Base-by-base conservation (phyloP, 1,139 yeast species). In the Nadsonia commutata region DNA sequence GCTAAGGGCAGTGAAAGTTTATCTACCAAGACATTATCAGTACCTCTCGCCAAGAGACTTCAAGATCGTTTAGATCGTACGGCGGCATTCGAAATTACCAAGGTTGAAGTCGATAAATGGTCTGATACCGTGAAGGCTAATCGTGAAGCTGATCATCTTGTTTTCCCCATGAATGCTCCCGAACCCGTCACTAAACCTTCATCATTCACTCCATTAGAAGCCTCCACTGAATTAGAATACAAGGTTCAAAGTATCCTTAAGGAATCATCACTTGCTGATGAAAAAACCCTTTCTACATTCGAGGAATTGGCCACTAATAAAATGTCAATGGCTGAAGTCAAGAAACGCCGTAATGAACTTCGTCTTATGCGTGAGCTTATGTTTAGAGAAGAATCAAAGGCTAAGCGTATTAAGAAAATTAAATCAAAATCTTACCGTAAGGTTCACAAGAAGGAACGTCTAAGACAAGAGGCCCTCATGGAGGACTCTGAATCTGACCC, bases 341-440 rank as follows among this genome's bases (percentile, higher is more conserved):
- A 69, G 48, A 76, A 78, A 57, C 74, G 94, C 51, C 80, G 94
- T 13, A 74, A 76, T 46, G 95, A 90, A 61, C 71, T 90, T 52
- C 73, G 97, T 53, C 64, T 81, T 56, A 86, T 86, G 96, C 74
- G 98, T 51, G 98, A 90, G 57, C 72, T 90, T 50, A 84, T 90
- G 94, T 90, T 86, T 64, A 74, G 97, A 56, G 96, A 90, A 56
- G 96, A 90, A 65, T 76, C 79, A 56, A 80, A 84, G 58, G 86
- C 97, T 18, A 85, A 76, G 60, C 74, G 99, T 54, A 73, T 90
- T 55, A 88, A 88, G 67, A 90, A 88, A 65, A 90, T 90, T 63
- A 90, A 90, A 63, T 85, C 96, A 39, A 93, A 88, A 62, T 74
- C 85, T 5, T 90, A 78, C 64, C 84, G 85, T 56, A 80, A 83